Conservation (phyloP, 1,284 basidiomycete genomes). For the Wolfiporia cocos region DNA sequence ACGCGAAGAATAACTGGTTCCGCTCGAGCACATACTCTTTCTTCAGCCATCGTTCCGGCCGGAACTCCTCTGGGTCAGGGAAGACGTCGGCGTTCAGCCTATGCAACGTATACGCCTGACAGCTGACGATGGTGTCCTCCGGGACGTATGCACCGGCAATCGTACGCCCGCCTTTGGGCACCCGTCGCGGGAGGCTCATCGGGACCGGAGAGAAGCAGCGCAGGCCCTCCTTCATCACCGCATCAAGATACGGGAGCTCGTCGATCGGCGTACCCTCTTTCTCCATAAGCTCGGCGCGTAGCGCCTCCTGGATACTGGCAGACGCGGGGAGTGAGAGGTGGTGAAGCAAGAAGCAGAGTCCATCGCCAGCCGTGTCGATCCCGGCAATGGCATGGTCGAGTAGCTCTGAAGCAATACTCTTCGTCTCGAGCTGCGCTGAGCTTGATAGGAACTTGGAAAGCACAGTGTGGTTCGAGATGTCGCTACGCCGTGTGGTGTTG, state of each 20-base stretch:
- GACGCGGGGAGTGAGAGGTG: slow-evolving; percentile 17
- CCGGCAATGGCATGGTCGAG: slow-evolving; percentile 22
- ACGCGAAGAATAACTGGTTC: slow-evolving; percentile 22
- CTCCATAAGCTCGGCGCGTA: slow-evolving; percentile 16
- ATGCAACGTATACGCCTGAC: slow-evolving; percentile 88
- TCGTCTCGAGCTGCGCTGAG: slow-evolving; percentile 5
- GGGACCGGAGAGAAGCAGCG: slow-evolving; percentile 85
- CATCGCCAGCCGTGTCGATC: slow-evolving; percentile 22
- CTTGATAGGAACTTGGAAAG: slow-evolving; percentile 15
- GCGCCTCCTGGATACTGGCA: slow-evolving; percentile 11
- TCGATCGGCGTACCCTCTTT: slow-evolving; percentile 41
- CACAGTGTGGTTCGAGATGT: slow-evolving; percentile 12
- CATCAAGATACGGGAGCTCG: slow-evolving; percentile 86
- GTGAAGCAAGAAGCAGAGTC: slow-evolving; percentile 21
- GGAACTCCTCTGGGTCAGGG: slow-evolving; percentile 78
- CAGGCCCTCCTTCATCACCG: slow-evolving; percentile 88
- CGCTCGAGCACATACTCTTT: slow-evolving; percentile 43
- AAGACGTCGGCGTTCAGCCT: slow-evolving; percentile 80
- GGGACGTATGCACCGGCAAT: slow-evolving; percentile 84
- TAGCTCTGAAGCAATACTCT: slow-evolving; percentile 16
- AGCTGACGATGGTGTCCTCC: slow-evolving; percentile 88
- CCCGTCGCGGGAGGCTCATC: slow-evolving; percentile 85
- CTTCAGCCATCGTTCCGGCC: slow-evolving; percentile 90
- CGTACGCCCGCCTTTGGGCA: slow-evolving; percentile 84
- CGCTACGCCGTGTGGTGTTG: slow-evolving; percentile 5